A percentile compares a stretch with the other conserved stretches of the same genome.
Evolutionary conservation across 345 rosid genomes (phyloP).

Genomic region (Arabidopsis suecica): DNA sequence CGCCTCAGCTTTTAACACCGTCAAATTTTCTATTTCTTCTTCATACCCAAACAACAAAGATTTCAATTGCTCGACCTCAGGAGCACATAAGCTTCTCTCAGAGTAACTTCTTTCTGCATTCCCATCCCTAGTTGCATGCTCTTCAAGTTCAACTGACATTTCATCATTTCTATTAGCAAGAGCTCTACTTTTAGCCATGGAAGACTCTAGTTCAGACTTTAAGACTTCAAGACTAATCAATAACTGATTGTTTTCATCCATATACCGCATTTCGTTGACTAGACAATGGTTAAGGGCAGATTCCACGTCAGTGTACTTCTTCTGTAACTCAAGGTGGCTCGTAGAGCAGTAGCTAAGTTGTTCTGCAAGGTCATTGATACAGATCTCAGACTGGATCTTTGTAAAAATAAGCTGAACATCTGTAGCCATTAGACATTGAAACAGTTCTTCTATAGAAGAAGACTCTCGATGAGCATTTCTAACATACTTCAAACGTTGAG

Average conservation of each 20-base stretch:
- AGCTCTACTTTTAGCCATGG: slow-evolving; percentile 49
- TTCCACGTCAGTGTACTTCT: slow-evolving; percentile 62
- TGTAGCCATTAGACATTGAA: slow-evolving; percentile 57
- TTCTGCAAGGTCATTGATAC: slow-evolving; percentile 54
- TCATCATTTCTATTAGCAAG: slow-evolving; percentile 50
- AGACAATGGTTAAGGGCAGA: slow-evolving; percentile 56
- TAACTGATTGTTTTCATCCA: slow-evolving; percentile 67
- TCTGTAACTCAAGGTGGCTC: slow-evolving; percentile 54
- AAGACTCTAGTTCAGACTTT: slow-evolving; percentile 62
- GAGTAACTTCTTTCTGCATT: slow-evolving; percentile 43
- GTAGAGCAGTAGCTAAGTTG: slow-evolving; percentile 53
- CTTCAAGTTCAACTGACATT: slow-evolving; percentile 53
- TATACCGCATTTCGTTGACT: slow-evolving; percentile 53
- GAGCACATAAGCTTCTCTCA: slow-evolving; percentile 50
- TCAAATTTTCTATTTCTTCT: slow-evolving; percentile 64
- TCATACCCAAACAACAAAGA: slow-evolving; percentile 50
- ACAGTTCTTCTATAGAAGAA: slow-evolving; percentile 48
- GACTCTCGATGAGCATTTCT: slow-evolving; percentile 37
- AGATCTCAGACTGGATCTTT: slow-evolving; percentile 57
- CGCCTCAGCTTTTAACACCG: slow-evolving; percentile 62
- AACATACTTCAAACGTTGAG: slow-evolving; percentile 24
- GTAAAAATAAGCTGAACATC: slow-evolving; percentile 58
- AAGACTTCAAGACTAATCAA: slow-evolving; percentile 50
- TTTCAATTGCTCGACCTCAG: slow-evolving; percentile 63
- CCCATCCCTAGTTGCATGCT: slow-evolving; percentile 45